Base-by-base conservation (phyloP, 768 basidiomycete species). In the Asterophora parasitica region DNA sequence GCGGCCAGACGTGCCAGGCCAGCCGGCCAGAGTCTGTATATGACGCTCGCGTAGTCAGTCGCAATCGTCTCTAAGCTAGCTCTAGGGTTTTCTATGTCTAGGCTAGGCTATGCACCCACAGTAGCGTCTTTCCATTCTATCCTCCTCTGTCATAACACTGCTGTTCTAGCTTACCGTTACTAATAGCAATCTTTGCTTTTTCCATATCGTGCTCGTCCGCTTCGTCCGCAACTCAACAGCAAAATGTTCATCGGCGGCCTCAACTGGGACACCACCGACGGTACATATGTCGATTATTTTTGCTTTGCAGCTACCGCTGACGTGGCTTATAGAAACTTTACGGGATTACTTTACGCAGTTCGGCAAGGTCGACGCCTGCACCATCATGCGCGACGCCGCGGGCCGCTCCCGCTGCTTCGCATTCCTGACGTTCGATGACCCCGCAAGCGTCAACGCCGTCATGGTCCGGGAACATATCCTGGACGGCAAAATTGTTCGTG, bases 211-310 rank as follows among this genome's bases (percentile, higher is more conserved):
- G 53, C 51, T 57, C 44, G 61, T 57, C 44, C 56, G 50, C 54
- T 43, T 60, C 59, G 51, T 58, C 52, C 46, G 46, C 53, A 52
- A 34, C 30, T 12, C 30, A 55, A 67, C 76, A 97, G 96, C 70
- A 99, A 99, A 78, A 99, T 99, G 96, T 99, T 99, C 70, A 94
- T 99, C 64, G 96, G 96, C 54, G 96, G 96, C 56, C 77, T 99
- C 56, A 96, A 98, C 73, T 99, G 96, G 96, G 95, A 98, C 70
- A 98, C 96, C 61, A 95, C 92, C 65, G 96, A 98, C 78, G 95
- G 96, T 99, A 81, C 53, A 72, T 72, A 69, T 39, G 45, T 40
- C 37, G 58, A 56, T 66, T 69, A 67, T 67, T n/a, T n/a, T n/a
- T n/a, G n/a, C n/a, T n/a, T 64, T 57, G 66, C 59, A 67, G 52